A percentile compares a stretch with the other conserved stretches of the same genome.
Conservation (phyloP, 768 basidiomycete genomes). For the Dentipellis fragilis region DNA sequence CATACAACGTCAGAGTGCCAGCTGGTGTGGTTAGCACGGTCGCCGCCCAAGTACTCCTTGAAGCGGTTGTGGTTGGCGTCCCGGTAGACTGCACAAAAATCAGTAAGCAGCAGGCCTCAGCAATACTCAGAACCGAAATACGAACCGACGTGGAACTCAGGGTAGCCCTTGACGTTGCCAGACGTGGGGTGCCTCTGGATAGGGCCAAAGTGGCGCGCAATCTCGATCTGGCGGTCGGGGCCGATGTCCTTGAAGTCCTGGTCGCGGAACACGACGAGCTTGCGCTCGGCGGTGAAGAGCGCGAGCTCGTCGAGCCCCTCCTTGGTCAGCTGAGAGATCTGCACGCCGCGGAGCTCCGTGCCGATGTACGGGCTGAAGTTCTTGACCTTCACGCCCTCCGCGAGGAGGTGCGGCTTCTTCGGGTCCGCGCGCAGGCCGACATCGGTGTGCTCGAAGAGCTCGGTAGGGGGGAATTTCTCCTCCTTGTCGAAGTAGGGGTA, state of each 20-base stretch:
- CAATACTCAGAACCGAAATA: neutral
- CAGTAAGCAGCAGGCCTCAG: neutral
- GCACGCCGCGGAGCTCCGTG: slow-evolving; percentile 39
- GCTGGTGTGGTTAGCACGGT: slow-evolving; percentile 30
- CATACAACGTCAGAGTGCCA: slow-evolving; percentile 50
- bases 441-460: slow-evolving; percentile 29
- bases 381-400: slow-evolving; percentile 24
- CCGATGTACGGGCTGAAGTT: slow-evolving; percentile 43
- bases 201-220: slow-evolving; percentile 25
- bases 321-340: slow-evolving; percentile 39
- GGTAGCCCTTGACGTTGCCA: slow-evolving; percentile 43
- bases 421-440: slow-evolving; percentile 38
- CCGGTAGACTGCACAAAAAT: slow-evolving; percentile 25
- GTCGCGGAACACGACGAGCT: slow-evolving; percentile 46
- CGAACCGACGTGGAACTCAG: slow-evolving; percentile 49
- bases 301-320: slow-evolving; percentile 33
- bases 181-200: slow-evolving; percentile 27
- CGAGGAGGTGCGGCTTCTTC: slow-evolving; percentile 40
- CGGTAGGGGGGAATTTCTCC: neutral
- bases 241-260: slow-evolving; percentile 52
- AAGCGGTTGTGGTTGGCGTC: slow-evolving; percentile 34
- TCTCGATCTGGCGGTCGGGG: slow-evolving; percentile 42
- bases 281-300: slow-evolving; percentile 37
- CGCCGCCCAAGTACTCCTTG: slow-evolving; percentile 31
- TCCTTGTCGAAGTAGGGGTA: neutral